phyloP scores from a whole-genome alignment of 2,329 filamentous ascomycete species.

The Scedosporium apiospermum region DNA sequence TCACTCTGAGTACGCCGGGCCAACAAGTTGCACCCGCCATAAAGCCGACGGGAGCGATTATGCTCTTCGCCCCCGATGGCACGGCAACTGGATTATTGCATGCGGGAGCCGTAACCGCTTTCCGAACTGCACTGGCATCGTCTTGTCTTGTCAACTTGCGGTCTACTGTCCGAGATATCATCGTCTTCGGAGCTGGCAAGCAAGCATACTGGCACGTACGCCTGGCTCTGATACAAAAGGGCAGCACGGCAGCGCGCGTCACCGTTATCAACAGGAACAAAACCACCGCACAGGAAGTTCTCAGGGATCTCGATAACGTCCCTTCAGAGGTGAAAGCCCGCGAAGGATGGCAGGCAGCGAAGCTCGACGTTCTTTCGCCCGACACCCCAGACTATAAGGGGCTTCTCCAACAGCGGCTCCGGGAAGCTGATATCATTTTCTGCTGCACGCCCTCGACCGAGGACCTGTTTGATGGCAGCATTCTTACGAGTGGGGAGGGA shows the following conservation, averaged over 20 bases:
- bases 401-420: constrained; percentile 60
- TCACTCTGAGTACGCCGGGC: constrained; percentile 45
- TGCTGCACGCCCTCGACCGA: constrained; percentile 72
- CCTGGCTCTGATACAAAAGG: constrained; percentile 66
- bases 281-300: constrained; percentile 18
- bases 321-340: constrained; percentile 33
- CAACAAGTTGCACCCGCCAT: constrained; percentile 22
- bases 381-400: constrained; percentile 59
- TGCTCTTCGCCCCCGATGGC: constrained; percentile 56
- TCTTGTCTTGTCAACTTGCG: constrained; percentile 58
- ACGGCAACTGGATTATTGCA: constrained; percentile 59
- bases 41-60: constrained; percentile 56
- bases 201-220: constrained; percentile 95
- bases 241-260: constrained; percentile 62
- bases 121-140: constrained; percentile 67
- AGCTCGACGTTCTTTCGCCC: constrained; percentile 61
- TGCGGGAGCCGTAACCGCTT: constrained; percentile 66
- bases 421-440: constrained; percentile 71
- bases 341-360: constrained; percentile 55
- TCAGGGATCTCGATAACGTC: constrained; percentile 32
- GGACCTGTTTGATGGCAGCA: constrained; percentile 64
- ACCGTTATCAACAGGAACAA: constrained; percentile 76
- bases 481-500: constrained; percentile 64
- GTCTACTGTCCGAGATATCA: constrained; percentile 60
- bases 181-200: constrained; percentile 78